Base-by-base conservation (phyloP, 2,329 filamentous ascomycete species). In the Aspergillus persii region DNA sequence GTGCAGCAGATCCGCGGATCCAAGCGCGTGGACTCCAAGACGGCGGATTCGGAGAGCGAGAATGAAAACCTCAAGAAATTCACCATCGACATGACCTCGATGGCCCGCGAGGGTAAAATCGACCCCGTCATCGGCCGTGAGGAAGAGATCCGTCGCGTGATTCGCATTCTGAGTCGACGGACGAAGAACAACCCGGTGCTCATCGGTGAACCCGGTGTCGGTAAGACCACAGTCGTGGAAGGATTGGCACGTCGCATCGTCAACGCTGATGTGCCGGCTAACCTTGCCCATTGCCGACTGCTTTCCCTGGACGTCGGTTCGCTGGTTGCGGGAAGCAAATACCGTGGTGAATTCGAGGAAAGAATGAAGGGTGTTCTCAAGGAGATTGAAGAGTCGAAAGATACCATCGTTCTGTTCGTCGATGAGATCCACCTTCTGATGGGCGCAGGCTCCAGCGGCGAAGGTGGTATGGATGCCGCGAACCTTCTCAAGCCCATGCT, bases 101-200 rank as follows among this genome's bases (percentile, higher is more conserved):
- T 97, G 88, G 95, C 95, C 61, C 85, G 93, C 74, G 95, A 99
- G 80, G 96, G 96, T 74, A 98, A 98, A 79, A 93, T 98, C 59
- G 94, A 98, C 74, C 94, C 94, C 2, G 94, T 98, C 74, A 98
- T 98, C 77, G 94, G 94, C 47, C 86, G 94, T 78, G 94, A 98
- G 75, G 94, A 97, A 72, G 95, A 98, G 76, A 97, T 97, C 69
- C 85, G 94, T 70, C 85, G 94, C 70, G 93, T 96, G 27, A 87
- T 98, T 66, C 88, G 94, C 59, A 98, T 98, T 64, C 81, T 98
- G 63, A 96, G 92, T 39, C 85, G 95, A 74, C 86, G 94, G 72
- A 98, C 94, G 62, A 98, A 98, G 85, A 98, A 99, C 83, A 99
- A 99, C 77, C 95, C 95, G 1, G 94, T 98, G 52, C 85, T 99